These are phyloP conservation scores for Clavulina sp. DNA, from an alignment of 768 basidiomycete genomes.

Conservation along the genomic window DNA sequence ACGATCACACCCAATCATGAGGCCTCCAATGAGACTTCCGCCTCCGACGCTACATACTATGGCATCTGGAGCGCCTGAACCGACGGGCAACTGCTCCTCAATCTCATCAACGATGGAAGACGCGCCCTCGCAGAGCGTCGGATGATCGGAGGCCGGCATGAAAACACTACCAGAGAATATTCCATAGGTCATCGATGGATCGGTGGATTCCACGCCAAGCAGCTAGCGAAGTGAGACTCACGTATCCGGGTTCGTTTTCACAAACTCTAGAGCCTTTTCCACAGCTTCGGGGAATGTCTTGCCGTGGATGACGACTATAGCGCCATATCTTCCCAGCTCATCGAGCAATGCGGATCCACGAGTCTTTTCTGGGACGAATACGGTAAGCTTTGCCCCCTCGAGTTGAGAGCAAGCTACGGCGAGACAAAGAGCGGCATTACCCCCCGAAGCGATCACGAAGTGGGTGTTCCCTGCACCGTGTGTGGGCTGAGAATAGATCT, in stretches of 20 bases:
- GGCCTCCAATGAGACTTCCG: slow-evolving; percentile 50
- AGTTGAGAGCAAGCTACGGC: slow-evolving; percentile 43
- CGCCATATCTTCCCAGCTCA: slow-evolving; percentile 34
- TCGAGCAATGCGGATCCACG: slow-evolving; percentile 11
- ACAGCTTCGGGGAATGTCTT: slow-evolving; percentile 41
- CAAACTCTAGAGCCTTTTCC: slow-evolving; percentile 29
- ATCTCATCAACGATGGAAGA: slow-evolving; percentile 58
- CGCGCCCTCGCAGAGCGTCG: slow-evolving; percentile 56
- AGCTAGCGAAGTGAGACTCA: too few relatives aligned
- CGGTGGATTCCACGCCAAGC: not conserved
- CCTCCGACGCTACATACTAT: slow-evolving; percentile 70
- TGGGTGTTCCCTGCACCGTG: slow-evolving; percentile 41
- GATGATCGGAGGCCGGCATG: slow-evolving; percentile 56
- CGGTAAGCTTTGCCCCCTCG: slow-evolving; percentile 40
- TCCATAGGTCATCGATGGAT: too few relatives aligned
- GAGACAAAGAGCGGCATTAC: slow-evolving; percentile 58
- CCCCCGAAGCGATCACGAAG: slow-evolving; percentile 53
- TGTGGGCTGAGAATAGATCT: slow-evolving; percentile 28
- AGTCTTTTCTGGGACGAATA: slow-evolving; percentile 38
- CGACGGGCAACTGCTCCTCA: slow-evolving; percentile 28
- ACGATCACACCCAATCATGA: slow-evolving; percentile 45
- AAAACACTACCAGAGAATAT: slow-evolving; percentile 30
- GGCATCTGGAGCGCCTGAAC: slow-evolving; percentile 36
- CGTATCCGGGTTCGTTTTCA: slow-evolving; percentile 31
- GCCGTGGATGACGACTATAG: slow-evolving; percentile 38